Conservation (phyloP, 352 stramenopile species). For the Globisporangium splendens region DNA sequence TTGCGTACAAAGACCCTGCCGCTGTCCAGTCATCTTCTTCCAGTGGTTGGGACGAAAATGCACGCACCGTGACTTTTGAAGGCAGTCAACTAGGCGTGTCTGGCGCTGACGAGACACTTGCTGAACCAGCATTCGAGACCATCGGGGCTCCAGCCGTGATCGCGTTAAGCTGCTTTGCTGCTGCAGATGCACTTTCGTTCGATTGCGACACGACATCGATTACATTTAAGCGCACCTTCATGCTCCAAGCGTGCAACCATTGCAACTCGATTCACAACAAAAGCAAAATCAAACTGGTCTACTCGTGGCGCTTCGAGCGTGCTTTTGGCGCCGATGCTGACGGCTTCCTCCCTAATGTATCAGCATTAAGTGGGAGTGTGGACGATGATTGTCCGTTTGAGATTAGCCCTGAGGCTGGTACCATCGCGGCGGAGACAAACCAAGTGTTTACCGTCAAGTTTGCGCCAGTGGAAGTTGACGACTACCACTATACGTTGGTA, state of each 20-base stretch:
- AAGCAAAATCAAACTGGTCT: constrained; percentile 64
- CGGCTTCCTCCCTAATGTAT: constrained; percentile 1
- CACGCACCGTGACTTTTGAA: constrained; percentile 59
- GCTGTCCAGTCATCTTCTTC: constrained; percentile 5
- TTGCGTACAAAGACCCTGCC: constrained; percentile 33
- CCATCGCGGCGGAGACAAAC: constrained; percentile 47
- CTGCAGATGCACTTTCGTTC: constrained; percentile 55
- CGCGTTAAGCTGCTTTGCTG: constrained; percentile 58
- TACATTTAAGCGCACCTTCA: constrained; percentile 80
- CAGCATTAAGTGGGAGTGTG: constrained; percentile 1
- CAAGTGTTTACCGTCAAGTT: constrained; percentile 88
- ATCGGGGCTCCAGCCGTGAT: constrained; percentile 33
- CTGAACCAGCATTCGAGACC: constrained; percentile 47
- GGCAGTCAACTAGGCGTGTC: constrained; percentile 1
- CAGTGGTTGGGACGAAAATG: constrained; percentile 78
- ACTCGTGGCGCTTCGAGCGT: constrained; percentile 53
- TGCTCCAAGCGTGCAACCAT: constrained; percentile 78
- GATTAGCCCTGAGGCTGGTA: constrained; percentile 60
- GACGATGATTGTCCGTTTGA: constrained; percentile 86
- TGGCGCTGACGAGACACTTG: constrained; percentile 20
- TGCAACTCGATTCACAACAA: constrained; percentile 66
- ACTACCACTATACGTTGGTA: constrained; percentile 74
- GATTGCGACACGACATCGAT: constrained; percentile 60
- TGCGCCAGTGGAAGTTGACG: constrained; percentile 88
- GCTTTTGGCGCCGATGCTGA: constrained; percentile 1